Evolutionary conservation across 805 yeast species (phyloP).

Genomic region (Wickerhamomyces rabaulensis): DNA sequence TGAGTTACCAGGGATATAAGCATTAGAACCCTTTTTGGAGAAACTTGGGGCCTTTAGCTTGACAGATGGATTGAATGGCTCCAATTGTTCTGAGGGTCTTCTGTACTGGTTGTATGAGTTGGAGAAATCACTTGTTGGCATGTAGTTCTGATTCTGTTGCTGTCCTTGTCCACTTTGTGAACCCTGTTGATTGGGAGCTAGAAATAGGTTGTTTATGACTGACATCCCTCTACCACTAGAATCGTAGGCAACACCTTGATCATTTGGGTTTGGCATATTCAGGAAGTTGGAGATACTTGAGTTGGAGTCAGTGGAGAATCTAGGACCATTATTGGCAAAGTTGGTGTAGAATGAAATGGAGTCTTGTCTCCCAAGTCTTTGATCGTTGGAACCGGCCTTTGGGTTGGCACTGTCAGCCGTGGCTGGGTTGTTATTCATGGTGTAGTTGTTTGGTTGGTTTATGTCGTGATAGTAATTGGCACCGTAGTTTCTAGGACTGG

Average conservation of each 20-base stretch:
- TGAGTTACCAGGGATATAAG: conserved; percentile 9
- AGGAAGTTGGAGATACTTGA: conserved; percentile 21
- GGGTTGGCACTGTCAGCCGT: conserved; percentile 3
- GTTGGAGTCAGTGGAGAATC: conserved; percentile 26
- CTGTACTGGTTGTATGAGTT: conserved; percentile 27
- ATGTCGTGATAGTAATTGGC: conserved; percentile 1
- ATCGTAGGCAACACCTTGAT: conserved; percentile 15
- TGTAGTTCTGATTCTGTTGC: conserved; percentile 5
- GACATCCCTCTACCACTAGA: conserved; percentile 21
- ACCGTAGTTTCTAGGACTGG: conserved; percentile 17
- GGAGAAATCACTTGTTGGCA: conserved; percentile 14
- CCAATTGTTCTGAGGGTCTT: conserved; percentile 46
- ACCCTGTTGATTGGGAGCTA: conserved; percentile 11
- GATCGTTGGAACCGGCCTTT: conserved; percentile 4
- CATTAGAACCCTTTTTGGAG: conserved; percentile 14
- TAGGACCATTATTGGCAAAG: conserved; percentile 16
- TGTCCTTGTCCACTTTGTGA: conserved; percentile 1
- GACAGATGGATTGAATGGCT: conserved; percentile 38
- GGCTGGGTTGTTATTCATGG: conserved; percentile 5
- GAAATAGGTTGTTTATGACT: conserved; percentile 21
- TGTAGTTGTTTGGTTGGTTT: background rate
- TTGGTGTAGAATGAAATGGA: conserved; percentile 23
- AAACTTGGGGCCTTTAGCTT: conserved; percentile 25
- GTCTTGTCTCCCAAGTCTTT: conserved; percentile 21
- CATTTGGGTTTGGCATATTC: conserved; percentile 11